phyloP scores from a whole-genome alignment of 495 filamentous ascomycete genomes.

The Apiosordaria backusii region DNA sequence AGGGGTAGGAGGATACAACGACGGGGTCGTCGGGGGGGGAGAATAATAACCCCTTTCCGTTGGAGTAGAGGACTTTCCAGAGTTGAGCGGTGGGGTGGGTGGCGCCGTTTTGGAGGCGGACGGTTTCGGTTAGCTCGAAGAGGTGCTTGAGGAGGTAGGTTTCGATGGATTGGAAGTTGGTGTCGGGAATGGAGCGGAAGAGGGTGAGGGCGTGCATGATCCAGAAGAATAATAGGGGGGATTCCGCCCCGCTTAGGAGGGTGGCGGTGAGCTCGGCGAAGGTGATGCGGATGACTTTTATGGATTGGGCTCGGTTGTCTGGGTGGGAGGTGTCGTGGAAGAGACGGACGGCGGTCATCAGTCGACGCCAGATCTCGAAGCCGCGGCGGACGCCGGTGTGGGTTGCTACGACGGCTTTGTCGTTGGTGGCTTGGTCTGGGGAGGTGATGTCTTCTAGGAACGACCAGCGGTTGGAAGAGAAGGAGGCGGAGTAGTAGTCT shows the following conservation, averaged over 20 bases:
- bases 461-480: constrained; percentile 8
- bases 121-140: constrained; percentile 2
- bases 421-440: neutral
- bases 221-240: constrained; percentile 12
- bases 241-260: neutral
- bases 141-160: constrained; percentile 7
- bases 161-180: neutral
- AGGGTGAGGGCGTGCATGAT: constrained; percentile 11
- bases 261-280: constrained; percentile 14
- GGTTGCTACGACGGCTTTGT: neutral
- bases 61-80: constrained; percentile 7
- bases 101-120: neutral
- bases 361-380: constrained; percentile 11
- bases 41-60: neutral
- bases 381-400: neutral
- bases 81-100: neutral
- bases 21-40: neutral
- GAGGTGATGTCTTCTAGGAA: constrained; percentile 6
- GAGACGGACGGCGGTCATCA: constrained; percentile 13
- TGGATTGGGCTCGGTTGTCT: neutral
- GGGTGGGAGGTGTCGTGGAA: constrained; percentile 4
- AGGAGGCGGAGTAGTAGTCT: constrained; percentile 15
- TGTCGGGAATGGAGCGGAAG: constrained; percentile 4
- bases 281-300: constrained; percentile 14
- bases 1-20: neutral